Conservation (phyloP, 805 yeast species). For the Brettanomyces nanus region DNA sequence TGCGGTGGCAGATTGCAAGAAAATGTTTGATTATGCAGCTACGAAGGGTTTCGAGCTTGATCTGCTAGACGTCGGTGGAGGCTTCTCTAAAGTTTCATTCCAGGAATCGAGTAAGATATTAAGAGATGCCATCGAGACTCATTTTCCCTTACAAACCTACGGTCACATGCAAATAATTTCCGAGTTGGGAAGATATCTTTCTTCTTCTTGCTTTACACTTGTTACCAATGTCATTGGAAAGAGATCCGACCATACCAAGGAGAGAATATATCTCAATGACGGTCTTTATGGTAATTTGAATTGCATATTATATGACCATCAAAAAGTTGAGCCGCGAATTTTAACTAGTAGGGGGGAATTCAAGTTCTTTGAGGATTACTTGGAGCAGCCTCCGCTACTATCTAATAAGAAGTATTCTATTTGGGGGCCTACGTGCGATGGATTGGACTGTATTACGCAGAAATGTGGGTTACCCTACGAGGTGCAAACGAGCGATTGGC, state of each 20-base stretch:
- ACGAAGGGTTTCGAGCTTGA: constrained; percentile 34
- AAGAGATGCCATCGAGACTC: constrained; percentile 41
- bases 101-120: constrained; percentile 50
- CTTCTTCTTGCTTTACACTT: constrained; percentile 76
- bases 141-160: constrained; percentile 43
- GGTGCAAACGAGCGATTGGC: constrained; percentile 84
- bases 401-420: constrained; percentile 42
- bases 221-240: constrained; percentile 84
- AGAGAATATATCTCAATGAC: constrained; percentile 85
- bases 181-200: constrained; percentile 91
- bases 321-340: constrained; percentile 62
- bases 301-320: constrained; percentile 90
- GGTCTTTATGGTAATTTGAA: constrained; percentile 95
- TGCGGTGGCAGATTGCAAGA: constrained; percentile 66
- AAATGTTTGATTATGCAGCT: constrained; percentile 54
- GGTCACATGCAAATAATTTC: constrained; percentile 52
- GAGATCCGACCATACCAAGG: constrained; percentile 34
- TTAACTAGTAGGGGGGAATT: constrained; percentile 43
- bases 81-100: constrained; percentile 62
- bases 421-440: constrained; percentile 99
- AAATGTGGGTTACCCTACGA: constrained; percentile 46
- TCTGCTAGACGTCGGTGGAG: constrained; percentile 85
- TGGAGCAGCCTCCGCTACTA: neutral
- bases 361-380: constrained; percentile 16
- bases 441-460: constrained; percentile 72